Conservation (phyloP, 495 filamentous ascomycete genomes). For the Aspergillus egyptiacus region DNA sequence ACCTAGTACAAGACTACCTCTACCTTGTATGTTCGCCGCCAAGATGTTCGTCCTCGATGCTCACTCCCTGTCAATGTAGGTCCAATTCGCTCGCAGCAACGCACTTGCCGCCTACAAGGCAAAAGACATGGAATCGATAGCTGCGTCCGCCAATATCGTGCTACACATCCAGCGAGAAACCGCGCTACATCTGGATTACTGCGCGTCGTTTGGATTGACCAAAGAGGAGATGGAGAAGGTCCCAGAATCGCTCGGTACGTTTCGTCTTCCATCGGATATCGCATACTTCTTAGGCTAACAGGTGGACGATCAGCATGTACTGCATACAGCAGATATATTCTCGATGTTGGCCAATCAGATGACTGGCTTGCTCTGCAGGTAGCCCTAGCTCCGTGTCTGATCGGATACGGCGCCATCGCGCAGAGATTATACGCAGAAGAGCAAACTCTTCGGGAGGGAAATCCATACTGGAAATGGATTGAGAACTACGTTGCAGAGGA, state of each 20-base stretch:
- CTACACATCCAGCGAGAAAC: constrained; percentile 73
- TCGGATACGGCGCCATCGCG: constrained; percentile 80
- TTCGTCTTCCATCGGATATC: neutral
- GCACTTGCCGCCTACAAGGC: constrained; percentile 79
- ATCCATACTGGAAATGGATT: constrained; percentile 88
- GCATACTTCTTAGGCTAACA: constrained; percentile 17
- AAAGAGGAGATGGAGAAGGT: constrained; percentile 64
- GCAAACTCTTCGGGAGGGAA: constrained; percentile 54
- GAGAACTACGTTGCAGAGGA: constrained; percentile 77
- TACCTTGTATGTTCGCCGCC: constrained; percentile 55
- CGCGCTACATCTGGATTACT: constrained; percentile 73
- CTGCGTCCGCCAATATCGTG: constrained; percentile 64
- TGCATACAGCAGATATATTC: constrained; percentile 63
- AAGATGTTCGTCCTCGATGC: neutral
- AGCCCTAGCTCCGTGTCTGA: constrained; percentile 74
- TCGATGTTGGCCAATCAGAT: constrained; percentile 81
- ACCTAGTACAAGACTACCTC: constrained; percentile 84
- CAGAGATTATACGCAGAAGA: constrained; percentile 54
- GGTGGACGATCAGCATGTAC: constrained; percentile 29
- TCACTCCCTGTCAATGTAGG: constrained; percentile 33
- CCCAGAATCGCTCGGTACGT: constrained; percentile 66
- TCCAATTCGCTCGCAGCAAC: constrained; percentile 82
- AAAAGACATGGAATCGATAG: constrained; percentile 64
- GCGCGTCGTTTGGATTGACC: constrained; percentile 70
- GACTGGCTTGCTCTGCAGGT: constrained; percentile 81